Base-by-base conservation (phyloP, 2,329 filamentous ascomycete genomes). In the Didymella glomerata region DNA sequence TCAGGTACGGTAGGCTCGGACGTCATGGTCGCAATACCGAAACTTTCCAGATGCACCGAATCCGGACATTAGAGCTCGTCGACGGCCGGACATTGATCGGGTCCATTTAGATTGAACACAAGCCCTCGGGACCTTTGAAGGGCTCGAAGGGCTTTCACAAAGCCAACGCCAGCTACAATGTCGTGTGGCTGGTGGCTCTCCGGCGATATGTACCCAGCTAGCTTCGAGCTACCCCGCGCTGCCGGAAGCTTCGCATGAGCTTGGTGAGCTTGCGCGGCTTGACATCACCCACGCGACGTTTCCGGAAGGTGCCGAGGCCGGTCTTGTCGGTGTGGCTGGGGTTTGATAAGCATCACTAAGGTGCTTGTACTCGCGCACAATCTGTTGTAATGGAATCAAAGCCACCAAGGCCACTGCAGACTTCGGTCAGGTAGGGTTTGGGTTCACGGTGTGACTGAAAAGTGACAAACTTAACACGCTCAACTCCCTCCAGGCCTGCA, bases 251-350 rank as follows among this genome's bases (percentile, higher is more conserved):
- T 54, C 14, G 50, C 44, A 27, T 24, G 46, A 54, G 56, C 56
- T 59, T 58, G 49, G 49, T 54, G 56, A 58, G 56, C 56, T 59
- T 59, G 47, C 50, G 32, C 20, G 24, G 40, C 40, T 47, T 50
- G 46, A 58, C 38, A 48, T 45, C 22, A 48, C 38, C n/a, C 34
- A 18, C 48, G 20, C 18, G 27, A 22, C 20, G 5, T n/a, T 34
- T 54, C 3, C 18, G 38, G 20, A 24, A 45, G 28, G n/a, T 48
- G 20, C 38, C 46, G 22, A 38, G 25, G 8, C n/a, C 16, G 24
- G 6, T 16, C 16, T 34, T 38, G 32, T 13, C 13, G 38, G 34
- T 18, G 34, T 18, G 34, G 34, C 34, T 38, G 34, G 16, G 16
- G 16, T 38, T n/a, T 18, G 34, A 36, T 36, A n/a, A 36, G 34